Evolutionary conservation across 371 early-diverging fungal genomes (phyloP).

Genomic region (Mortierella sp.): DNA sequence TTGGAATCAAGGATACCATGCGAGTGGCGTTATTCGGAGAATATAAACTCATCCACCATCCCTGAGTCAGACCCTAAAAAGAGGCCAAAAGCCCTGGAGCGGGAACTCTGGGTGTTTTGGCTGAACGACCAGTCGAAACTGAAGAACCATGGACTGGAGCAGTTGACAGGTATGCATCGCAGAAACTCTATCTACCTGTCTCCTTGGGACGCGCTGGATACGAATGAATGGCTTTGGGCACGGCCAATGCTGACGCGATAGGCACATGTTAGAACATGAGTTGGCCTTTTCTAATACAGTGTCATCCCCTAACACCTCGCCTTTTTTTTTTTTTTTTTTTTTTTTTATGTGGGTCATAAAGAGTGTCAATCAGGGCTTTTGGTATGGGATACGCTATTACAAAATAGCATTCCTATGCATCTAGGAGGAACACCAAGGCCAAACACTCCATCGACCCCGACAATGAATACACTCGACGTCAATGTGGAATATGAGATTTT

Average conservation of each 20-base stretch:
- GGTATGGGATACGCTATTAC: slow-evolving; percentile 41
- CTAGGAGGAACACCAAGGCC: slow-evolving; percentile 15
- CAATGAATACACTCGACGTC: neutral
- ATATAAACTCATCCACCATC: neutral
- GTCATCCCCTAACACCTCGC: neutral
- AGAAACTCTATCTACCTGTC: neutral
- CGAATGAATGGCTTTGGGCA: neutral
- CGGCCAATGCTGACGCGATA: neutral
- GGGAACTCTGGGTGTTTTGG: slow-evolving; percentile 54
- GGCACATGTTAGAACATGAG: neutral
- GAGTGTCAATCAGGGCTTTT: slow-evolving; percentile 46
- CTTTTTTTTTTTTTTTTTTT: too few relatives aligned
- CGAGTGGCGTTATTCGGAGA: slow-evolving; percentile 41
- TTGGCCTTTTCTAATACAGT: neutral
- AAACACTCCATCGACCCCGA: slow-evolving; percentile 1
- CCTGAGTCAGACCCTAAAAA: neutral
- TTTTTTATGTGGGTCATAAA: neutral
- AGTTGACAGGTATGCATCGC: slow-evolving; percentile 33
- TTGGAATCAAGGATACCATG: slow-evolving; percentile 39
- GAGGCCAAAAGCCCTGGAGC: slow-evolving; percentile 12
- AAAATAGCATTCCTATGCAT: slow-evolving; percentile 16
- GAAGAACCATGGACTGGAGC: slow-evolving; percentile 34
- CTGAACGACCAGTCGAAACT: slow-evolving; percentile 29
- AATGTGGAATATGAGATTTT: slow-evolving; percentile 44
- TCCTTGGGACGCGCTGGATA: neutral